These are phyloP conservation scores for Suillus lakei DNA, from an alignment of 768 basidiomycete genomes.

Conservation along the genomic window DNA sequence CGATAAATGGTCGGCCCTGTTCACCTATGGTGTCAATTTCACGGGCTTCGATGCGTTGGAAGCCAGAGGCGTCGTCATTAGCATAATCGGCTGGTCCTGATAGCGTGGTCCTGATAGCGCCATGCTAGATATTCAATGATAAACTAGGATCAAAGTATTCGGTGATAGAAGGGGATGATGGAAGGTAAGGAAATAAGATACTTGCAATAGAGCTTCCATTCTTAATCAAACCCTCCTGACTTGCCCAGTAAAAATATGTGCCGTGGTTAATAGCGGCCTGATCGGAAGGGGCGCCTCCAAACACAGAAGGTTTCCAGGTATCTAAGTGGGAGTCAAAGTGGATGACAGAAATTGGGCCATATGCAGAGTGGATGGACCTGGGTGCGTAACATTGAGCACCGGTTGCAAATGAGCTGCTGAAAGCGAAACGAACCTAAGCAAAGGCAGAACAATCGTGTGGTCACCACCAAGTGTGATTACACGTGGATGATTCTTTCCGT, in stretches of 20 bases:
- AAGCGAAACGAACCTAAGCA: constrained; percentile 41
- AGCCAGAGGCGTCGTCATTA: constrained; percentile 80
- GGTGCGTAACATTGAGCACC: not conserved
- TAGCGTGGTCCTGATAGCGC: constrained; percentile 84
- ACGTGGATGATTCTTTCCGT: constrained; percentile 79
- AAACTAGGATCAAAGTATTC: constrained; percentile 79
- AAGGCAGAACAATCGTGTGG: constrained; percentile 78
- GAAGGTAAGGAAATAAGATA: constrained; percentile 42
- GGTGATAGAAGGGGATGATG: constrained; percentile 20
- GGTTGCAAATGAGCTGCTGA: constrained; percentile 20
- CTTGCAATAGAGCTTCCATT: constrained; percentile 86
- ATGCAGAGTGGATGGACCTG: constrained; percentile 77
- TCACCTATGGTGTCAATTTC: constrained; percentile 84
- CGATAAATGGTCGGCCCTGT: constrained; percentile 9
- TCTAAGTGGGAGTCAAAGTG: constrained; percentile 90
- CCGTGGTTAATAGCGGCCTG: constrained; percentile 85
- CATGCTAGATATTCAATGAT: constrained; percentile 61
- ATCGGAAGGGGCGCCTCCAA: constrained; percentile 73
- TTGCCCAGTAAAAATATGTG: constrained; percentile 91
- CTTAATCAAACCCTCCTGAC: constrained; percentile 77
- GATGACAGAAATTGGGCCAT: constrained; percentile 81
- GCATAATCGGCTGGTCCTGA: constrained; percentile 77
- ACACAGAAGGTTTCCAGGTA: constrained; percentile 77
- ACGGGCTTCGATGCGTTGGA: constrained; percentile 81
- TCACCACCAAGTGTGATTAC: constrained; percentile 88